Evolutionary conservation across 495 filamentous ascomycete genomes (phyloP), one percentile per base, ranked within the genome.

Genomic region (Trichoderma asperelloides): DNA sequence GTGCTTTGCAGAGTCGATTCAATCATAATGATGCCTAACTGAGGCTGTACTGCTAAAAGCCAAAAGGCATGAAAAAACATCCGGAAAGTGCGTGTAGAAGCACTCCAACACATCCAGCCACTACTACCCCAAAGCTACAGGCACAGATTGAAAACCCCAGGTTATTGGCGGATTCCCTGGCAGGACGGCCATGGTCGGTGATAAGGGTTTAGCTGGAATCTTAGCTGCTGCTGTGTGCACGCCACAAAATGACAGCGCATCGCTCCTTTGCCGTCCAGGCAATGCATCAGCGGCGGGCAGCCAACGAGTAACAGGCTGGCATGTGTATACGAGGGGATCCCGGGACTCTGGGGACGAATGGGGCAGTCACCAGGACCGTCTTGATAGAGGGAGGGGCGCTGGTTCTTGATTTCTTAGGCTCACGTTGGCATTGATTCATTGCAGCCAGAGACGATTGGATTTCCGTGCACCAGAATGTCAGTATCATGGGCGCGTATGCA

Each of bases 251-350:
- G 55, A 60, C 55, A 60, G 55, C 55, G 55, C 55, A 60, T 60
- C 55, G 30, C 9, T 18, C 55, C 55, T 60, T 15, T 60, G 55
- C 55, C 55, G 55, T 25, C 23, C 21, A 13, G 55, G 55, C 25
- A 60, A 60, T 60, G 55, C 55, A 60, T 60, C 55, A 27, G 55
- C 55, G 55, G 51, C 55, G 55, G n/a, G 23, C 8, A 25, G 16
- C 55, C 27, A 30, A 25, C 55, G 55, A 60, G 55, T 60, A 5
- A 30, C 11, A 60, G 55, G 27, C 16, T 30, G 55, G 55, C 55
- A 60, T 60, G 55, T 60, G 55, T 60, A n/a, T n/a, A 60, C 55
- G 55, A 60, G 55, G 51, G 49, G 49, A 57, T 57, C 49, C 49
- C 18, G 23, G 49, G 55, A 60, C 27, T 60, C 55, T 60, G 55